These are phyloP conservation scores for Lipomyces sp. DNA, from an alignment of 805 yeast genomes.

Conservation along the genomic window DNA sequence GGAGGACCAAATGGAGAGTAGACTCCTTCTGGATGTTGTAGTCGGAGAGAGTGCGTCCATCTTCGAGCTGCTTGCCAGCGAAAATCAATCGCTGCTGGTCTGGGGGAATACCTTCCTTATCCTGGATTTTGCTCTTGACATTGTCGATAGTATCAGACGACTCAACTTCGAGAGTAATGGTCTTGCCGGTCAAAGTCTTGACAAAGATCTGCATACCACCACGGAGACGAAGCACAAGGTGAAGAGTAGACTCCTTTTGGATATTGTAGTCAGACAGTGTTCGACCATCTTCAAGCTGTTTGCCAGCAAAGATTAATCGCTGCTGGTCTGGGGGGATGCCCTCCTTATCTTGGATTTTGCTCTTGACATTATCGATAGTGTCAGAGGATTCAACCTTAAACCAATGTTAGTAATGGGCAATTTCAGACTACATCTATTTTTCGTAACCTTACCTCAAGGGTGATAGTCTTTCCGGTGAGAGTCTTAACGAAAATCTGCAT, in stretches of 20 bases:
- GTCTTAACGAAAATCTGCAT: too few relatives aligned
- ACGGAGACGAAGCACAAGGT: slow-evolving; percentile 95
- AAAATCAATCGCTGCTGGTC: slow-evolving; percentile 95
- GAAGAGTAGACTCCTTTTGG: slow-evolving; percentile 95
- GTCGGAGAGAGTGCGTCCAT: slow-evolving; percentile 91
- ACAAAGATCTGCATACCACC: slow-evolving; percentile 98
- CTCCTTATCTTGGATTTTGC: slow-evolving; percentile 96
- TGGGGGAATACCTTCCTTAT: slow-evolving; percentile 96
- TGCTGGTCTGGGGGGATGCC: slow-evolving; percentile 99
- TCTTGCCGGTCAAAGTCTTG: slow-evolving; percentile 87
- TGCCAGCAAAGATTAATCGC: slow-evolving; percentile 84
- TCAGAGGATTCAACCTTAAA: too few relatives aligned
- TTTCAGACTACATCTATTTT: too few relatives aligned
- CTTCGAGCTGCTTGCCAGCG: slow-evolving; percentile 96
- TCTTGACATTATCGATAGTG: slow-evolving; percentile 40
- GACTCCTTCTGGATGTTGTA: slow-evolving; percentile 97
- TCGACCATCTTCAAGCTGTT: slow-evolving; percentile 69
- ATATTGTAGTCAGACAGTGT: slow-evolving; percentile 97
- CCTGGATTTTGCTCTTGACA: slow-evolving; percentile 93
- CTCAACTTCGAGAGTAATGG: slow-evolving; percentile 87
- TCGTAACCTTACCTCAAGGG: too few relatives aligned
- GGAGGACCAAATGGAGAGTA: slow-evolving; percentile 78
- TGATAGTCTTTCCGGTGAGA: too few relatives aligned
- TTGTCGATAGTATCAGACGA: slow-evolving; percentile 95
- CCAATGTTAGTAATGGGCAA: too few relatives aligned